A percentile compares a stretch with the other conserved stretches of the same genome.
Evolutionary conservation across 257 asterid genomes (phyloP).

Genomic region (Prunella vulgaris): DNA sequence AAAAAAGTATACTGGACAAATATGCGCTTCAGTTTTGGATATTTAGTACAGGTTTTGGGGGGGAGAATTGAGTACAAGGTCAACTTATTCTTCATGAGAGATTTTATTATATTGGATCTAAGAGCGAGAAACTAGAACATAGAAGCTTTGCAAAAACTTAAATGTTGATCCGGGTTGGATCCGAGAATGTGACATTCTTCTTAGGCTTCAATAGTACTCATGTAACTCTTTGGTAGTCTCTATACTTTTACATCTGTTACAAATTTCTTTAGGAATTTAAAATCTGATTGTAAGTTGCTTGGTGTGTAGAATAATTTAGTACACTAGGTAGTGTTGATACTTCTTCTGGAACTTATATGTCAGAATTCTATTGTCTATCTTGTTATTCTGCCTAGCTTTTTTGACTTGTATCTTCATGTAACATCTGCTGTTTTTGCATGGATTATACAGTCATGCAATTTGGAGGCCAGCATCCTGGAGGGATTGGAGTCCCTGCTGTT

Average conservation of each 20-base stretch:
- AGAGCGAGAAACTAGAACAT: neutral
- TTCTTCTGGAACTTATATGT: neutral
- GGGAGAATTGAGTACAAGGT: neutral
- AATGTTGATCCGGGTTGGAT: neutral
- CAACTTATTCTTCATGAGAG: neutral
- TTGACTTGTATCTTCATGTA: neutral
- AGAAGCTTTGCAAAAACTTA: neutral
- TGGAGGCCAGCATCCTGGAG: slow-evolving; percentile 87
- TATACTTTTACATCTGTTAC: neutral
- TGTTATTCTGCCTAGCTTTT: neutral
- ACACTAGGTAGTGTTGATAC: neutral
- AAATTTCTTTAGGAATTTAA: neutral
- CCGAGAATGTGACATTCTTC: neutral
- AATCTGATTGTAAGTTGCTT: neutral
- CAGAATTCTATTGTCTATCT: slow-evolving; percentile 7
- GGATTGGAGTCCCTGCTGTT: slow-evolving; percentile 97
- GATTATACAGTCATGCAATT: slow-evolving; percentile 77
- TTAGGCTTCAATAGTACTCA: neutral
- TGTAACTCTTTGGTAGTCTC: neutral
- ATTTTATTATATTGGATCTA: neutral
- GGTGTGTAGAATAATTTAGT: neutral
- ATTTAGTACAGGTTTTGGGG: neutral
- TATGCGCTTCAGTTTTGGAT: neutral
- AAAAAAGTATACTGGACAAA: neutral
- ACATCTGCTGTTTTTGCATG: slow-evolving; percentile 13